Base-by-base conservation (phyloP, 805 yeast genomes). In the Saccharomyces paradoxus region DNA sequence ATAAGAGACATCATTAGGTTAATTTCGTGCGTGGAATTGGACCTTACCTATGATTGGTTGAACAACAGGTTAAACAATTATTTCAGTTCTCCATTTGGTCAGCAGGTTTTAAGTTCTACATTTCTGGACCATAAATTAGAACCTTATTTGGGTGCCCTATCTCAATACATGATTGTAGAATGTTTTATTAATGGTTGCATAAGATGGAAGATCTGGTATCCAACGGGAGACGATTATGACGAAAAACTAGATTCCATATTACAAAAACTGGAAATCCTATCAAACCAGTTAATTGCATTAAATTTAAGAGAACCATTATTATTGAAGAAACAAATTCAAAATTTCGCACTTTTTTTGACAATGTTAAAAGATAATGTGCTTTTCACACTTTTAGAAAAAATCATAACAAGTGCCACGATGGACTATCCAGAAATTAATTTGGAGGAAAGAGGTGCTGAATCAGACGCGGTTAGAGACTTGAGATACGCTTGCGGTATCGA, bases 401-500 rank as follows among this genome's bases (percentile, higher is more conserved):
- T 89, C n/a, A 81, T 86, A 56, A 84, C 89, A 2, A 88, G 95
- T 1, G 86, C 89, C 52, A 92, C 97, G 0, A 81, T 81, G 66
- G 92, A 87, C 49, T 86, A 85, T 60, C 95, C 96, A 1, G 78
- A 75, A 13, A 73, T 76, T 30, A 73, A 71, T 53, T 56, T 68
- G 49, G 77, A 75, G 30, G 72, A 75, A 55, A 77, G 81, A 9
- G 71, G 75, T n/a, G 92, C 86, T 60, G 95, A 89, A 44, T 77
- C 87, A 30, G 96, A 90, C 58, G 74, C 86, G 8, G 82, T 94
- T 47, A 81, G 96, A 55, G 98, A 94, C 64, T 74, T 95, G 60
- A 79, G 97, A 62, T 86, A 94, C 1, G 85, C 90, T 51, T 88
- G 97, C 69, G 99, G 97, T 46, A 89, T 96, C 0, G 99, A 94